Percentiles rank a stretch among this genome's conserved stretches.
These are phyloP conservation scores for Cardiospermum halicacabum DNA, from an alignment of 345 rosid species.

Conservation along the genomic window DNA sequence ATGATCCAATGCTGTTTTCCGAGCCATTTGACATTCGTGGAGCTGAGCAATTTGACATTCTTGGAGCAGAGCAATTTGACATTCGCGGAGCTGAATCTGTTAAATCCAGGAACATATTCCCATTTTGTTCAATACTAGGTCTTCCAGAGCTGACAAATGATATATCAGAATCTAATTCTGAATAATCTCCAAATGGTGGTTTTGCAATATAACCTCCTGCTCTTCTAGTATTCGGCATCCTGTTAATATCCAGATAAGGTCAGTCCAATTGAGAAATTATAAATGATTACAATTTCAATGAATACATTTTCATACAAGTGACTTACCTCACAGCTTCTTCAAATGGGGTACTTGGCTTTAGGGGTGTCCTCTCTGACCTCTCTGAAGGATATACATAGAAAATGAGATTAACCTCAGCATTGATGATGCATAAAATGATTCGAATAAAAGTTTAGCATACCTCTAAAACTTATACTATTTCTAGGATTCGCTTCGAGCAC, in stretches of 20 bases:
- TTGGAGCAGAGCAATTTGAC: too few species aligned
- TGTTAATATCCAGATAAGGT: slow-evolving; percentile 22
- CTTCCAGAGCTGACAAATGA: slow-evolving; percentile 81
- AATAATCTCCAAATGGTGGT: slow-evolving; percentile 37
- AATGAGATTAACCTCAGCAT: too few species aligned
- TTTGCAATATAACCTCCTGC: slow-evolving; percentile 25
- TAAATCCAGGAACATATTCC: slow-evolving; percentile 44
- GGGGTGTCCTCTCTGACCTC: slow-evolving; percentile 42
- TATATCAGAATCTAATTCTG: slow-evolving; percentile 66
- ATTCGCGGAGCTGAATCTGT: slow-evolving; percentile 38
- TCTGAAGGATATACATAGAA: slow-evolving; percentile 37
- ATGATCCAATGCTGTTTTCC: slow-evolving; percentile 55
- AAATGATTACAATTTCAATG: not conserved
- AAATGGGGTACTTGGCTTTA: slow-evolving; percentile 39
- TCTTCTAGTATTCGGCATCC: slow-evolving; percentile 46
- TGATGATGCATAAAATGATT: too few species aligned
- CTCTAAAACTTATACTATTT: slow-evolving; percentile 40
- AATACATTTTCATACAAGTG: not conserved
- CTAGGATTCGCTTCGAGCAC: slow-evolving; percentile 29
- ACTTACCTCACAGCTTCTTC: slow-evolving; percentile 56
- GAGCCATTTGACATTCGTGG: slow-evolving; percentile 54
- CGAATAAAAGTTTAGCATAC: too few species aligned
- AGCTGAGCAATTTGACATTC: slow-evolving; percentile 48
- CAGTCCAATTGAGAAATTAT: not conserved
- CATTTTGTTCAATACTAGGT: slow-evolving; percentile 55